Evolutionary conservation across 306 rosid species (phyloP).

Genomic region (Rosa persica): DNA sequence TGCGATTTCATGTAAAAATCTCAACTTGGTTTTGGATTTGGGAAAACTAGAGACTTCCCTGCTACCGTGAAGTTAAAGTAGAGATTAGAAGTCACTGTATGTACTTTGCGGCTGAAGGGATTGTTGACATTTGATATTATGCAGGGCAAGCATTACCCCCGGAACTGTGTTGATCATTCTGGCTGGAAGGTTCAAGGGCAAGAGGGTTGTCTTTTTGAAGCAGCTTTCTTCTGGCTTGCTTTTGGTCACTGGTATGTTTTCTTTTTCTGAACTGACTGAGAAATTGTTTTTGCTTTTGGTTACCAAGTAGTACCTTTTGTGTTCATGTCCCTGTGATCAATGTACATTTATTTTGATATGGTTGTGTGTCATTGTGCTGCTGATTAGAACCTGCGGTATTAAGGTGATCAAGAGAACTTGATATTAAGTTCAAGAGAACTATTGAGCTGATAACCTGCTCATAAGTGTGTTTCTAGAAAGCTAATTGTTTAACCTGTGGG

Average conservation of each 20-base stretch:
- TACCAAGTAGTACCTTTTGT: neutral
- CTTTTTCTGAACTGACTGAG: neutral
- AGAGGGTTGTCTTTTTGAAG: slow-evolving; percentile 12
- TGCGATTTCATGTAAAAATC: neutral
- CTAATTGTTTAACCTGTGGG: neutral
- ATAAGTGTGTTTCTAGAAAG: too few relatives aligned
- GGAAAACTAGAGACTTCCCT: too few relatives aligned
- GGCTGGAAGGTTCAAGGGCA: slow-evolving; percentile 16
- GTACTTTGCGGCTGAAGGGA: neutral
- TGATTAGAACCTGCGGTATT: too few relatives aligned
- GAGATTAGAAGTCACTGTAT: neutral
- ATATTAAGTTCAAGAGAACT: too few relatives aligned
- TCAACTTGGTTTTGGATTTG: neutral
- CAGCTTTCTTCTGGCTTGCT: slow-evolving; percentile 13
- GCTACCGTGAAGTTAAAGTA: neutral
- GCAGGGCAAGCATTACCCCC: slow-evolving; percentile 10
- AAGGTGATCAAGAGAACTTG: too few relatives aligned
- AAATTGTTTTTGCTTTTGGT: neutral
- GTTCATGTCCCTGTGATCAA: neutral
- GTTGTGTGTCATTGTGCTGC: neutral
- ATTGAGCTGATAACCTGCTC: too few relatives aligned
- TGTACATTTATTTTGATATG: neutral
- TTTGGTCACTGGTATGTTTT: slow-evolving; percentile 4
- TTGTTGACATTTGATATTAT: neutral
- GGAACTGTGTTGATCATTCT: slow-evolving; percentile 8